Conservation (phyloP, 1,139 yeast genomes). For the Kluyveromyces sp. region DNA sequence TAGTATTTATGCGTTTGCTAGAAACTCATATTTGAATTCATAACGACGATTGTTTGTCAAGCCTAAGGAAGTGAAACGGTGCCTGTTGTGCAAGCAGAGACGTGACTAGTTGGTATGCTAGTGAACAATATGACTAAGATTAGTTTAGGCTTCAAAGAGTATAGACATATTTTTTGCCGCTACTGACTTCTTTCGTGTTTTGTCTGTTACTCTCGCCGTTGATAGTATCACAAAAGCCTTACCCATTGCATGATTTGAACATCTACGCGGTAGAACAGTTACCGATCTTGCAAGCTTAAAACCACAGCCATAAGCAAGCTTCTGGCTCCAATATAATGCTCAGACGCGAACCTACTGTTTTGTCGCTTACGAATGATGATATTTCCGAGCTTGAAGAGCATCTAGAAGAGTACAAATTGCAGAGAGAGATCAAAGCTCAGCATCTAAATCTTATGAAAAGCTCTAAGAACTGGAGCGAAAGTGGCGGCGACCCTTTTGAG, state of each 20-base stretch:
- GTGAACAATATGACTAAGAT: too few relatives aligned
- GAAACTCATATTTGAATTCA: not conserved
- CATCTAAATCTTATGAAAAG: constrained; percentile 20
- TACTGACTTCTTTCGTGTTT: too few relatives aligned
- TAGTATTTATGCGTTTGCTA: not conserved
- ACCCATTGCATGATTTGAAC: not conserved
- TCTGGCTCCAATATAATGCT: constrained; percentile 12
- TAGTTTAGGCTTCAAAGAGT: too few relatives aligned
- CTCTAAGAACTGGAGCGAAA: constrained; percentile 11
- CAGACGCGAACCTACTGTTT: constrained; percentile 22
- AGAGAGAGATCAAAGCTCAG: constrained; percentile 21
- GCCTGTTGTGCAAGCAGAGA: too few relatives aligned
- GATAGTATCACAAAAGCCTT: not conserved
- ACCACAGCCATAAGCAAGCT: not conserved
- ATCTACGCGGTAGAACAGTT: too few relatives aligned
- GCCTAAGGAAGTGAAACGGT: too few relatives aligned
- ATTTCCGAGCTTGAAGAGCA: constrained; percentile 22
- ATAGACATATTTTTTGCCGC: too few relatives aligned
- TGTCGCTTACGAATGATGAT: constrained; percentile 20
- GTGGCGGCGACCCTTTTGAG: not conserved
- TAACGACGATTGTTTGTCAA: not conserved
- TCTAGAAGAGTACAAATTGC: constrained; percentile 22
- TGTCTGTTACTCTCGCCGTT: too few relatives aligned
- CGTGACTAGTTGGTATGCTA: too few relatives aligned
- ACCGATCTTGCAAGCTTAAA: not conserved